Base-by-base conservation (phyloP, 176 grass and related monocot species). In the Oryza longistaminata region DNA sequence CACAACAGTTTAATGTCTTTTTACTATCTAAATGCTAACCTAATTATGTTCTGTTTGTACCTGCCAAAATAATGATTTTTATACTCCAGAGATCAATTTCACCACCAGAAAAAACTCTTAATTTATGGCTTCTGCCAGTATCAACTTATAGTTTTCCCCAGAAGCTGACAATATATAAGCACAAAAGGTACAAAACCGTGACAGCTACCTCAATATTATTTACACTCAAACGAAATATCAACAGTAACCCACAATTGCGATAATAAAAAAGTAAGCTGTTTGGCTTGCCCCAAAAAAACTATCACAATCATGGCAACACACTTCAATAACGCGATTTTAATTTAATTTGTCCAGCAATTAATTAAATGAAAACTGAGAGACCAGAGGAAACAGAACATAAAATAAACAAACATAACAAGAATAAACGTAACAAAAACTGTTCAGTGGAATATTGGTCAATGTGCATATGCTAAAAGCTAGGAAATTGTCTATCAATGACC, bases 401-500 rank as follows among this genome's bases (percentile, higher is more conserved):
- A 61, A 61, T 21, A 61, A 22, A 61, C 58, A 61, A 61, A 22
- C 58, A 61, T 61, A 37, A 37, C 35, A 61, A 61, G 58, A 22
- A 61, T 61, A 61, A 61, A 61, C 10, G 0, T 61, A 61, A 22
- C 2, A 7, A 9, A 9, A n/a, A 60, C 15, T 52, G 16, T 60
- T 60, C 53, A 21, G 21, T 61, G 58, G 19, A 61, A 61, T 61
- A 61, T 66, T 84, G 60, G 9, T 70, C 82, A 40, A 70, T 67
- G 53, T 72, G 31, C 66, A 65, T 75, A 71, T 68, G 21, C 43
- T 52, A 66, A 72, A 65, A 65, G 58, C 12, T 48, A 48, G 45
- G 12, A 11, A 48, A 48, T 48, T 48, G 45, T 65, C 19, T 66
- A 66, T 62, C 55, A 85, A 13, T 24, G 24, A 68, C 24, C 49